phyloP scores from a whole-genome alignment of 352 stramenopile genomes.

The Nothophytophthora sp. region DNA sequence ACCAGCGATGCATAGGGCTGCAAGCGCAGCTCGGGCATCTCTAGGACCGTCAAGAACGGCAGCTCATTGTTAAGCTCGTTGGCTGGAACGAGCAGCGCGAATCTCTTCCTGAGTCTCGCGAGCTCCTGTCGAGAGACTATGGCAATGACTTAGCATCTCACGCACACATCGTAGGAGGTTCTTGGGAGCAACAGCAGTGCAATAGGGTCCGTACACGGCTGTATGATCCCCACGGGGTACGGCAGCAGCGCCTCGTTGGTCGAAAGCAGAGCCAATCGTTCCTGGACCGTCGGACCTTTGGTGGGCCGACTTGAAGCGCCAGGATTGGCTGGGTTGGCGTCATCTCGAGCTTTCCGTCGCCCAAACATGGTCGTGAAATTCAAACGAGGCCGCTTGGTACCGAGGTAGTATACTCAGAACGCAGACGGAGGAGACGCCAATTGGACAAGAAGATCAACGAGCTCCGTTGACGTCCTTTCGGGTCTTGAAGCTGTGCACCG shows the following conservation, averaged over 20 bases:
- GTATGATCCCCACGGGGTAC: conserved; percentile 23
- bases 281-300: conserved; percentile 15
- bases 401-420: no score
- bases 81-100: conserved; percentile 27
- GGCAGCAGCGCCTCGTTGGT: conserved; percentile 3
- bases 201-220: conserved; percentile 38
- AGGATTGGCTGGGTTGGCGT: neutral
- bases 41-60: conserved; percentile 7
- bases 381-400: no score
- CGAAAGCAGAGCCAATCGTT: conserved; percentile 18
- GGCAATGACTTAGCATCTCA: neutral
- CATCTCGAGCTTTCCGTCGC: conserved; percentile 6
- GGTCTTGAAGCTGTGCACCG: conserved; percentile 14
- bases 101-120: conserved; percentile 37
- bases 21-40: conserved; percentile 40
- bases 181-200: neutral
- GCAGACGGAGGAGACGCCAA: no score
- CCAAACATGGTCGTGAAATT: conserved; percentile 28
- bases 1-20: conserved; percentile 22
- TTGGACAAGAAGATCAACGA: no score
- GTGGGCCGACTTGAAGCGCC: neutral
- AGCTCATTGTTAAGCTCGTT: conserved; percentile 14
- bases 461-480: no score
- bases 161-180: neutral
- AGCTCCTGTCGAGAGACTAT: conserved; percentile 50